A percentile compares a stretch with the other conserved stretches of the same genome.
Conservation (phyloP, 495 filamentous ascomycete genomes). For the Oleoguttula mirabilis region DNA sequence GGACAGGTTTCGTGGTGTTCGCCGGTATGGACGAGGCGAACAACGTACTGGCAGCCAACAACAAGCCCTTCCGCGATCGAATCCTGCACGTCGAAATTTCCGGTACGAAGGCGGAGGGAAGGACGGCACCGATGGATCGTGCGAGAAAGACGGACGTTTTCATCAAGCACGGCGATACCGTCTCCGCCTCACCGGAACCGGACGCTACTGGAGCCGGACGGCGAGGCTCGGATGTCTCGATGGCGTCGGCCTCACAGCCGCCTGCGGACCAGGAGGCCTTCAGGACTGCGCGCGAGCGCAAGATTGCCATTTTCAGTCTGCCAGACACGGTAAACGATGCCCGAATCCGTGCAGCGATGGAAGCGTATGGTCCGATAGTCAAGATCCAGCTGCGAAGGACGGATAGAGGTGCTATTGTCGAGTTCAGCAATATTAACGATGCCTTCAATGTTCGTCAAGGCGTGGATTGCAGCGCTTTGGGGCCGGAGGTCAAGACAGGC, state of each 20-base stretch:
- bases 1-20: constrained; percentile 68
- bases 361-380: constrained; percentile 45
- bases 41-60: constrained; percentile 56
- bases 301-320: constrained; percentile 45
- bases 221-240: constrained; percentile 14
- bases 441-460: constrained; percentile 60
- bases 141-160: constrained; percentile 16
- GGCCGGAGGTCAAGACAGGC: constrained; percentile 53
- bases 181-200: constrained; percentile 31
- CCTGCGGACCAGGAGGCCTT: constrained; percentile 38
- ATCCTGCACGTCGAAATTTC: constrained; percentile 50
- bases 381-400: constrained; percentile 53
- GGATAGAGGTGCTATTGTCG: constrained; percentile 77
- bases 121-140: constrained; percentile 31
- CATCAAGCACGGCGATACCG: constrained; percentile 3
- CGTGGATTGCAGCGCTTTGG: constrained; percentile 60
- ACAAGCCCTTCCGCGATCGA: constrained; percentile 55
- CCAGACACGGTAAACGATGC: constrained; percentile 57
- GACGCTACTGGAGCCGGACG: constrained; percentile 20
- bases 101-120: constrained; percentile 30
- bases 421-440: constrained; percentile 56
- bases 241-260: constrained; percentile 5
- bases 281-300: constrained; percentile 28
- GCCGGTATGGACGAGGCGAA: constrained; percentile 58
- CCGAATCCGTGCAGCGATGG: constrained; percentile 47